Conservation (phyloP, 495 filamentous ascomycete genomes). For the Staphylotrichum tortipilum region DNA sequence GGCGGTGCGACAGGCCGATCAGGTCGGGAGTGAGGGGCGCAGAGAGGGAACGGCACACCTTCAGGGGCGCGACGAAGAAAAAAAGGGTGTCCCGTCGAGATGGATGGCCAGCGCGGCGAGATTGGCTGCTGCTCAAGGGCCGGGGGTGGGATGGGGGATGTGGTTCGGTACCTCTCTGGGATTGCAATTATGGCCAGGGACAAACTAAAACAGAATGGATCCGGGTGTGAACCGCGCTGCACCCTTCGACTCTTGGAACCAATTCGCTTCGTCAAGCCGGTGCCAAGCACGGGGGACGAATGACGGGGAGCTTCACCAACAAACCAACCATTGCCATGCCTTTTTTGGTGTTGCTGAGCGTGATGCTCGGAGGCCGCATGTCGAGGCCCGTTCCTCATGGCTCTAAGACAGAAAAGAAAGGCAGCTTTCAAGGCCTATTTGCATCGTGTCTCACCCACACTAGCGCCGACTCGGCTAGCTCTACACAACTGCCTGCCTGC, state of each 20-base stretch:
- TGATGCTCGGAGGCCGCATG: neutral
- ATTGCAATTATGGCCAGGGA: conserved; percentile 12
- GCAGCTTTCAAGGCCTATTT: neutral
- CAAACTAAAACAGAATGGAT: conserved; percentile 12
- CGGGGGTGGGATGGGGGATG: conserved; percentile 2
- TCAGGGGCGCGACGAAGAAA: conserved; percentile 10
- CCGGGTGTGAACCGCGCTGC: conserved; percentile 6
- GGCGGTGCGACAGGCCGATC: conserved; percentile 4
- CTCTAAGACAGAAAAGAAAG: neutral
- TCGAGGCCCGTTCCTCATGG: neutral
- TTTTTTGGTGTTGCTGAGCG: neutral
- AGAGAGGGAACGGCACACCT: conserved; percentile 5
- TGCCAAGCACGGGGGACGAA: conserved; percentile 4
- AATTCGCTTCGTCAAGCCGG: conserved; percentile 6
- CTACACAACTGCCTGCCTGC: neutral
- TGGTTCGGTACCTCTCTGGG: conserved; percentile 8
- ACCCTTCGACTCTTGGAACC: conserved; percentile 8
- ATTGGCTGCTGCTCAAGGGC: conserved; percentile 17
- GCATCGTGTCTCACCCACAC: conserved; percentile 1
- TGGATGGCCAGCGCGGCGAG: conserved; percentile 8
- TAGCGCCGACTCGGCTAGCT: neutral
- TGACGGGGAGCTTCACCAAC: neutral
- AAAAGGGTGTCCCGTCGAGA: conserved; percentile 5
- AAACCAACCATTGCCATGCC: neutral
- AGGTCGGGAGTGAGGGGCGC: conserved; percentile 2